Evolutionary conservation across 2,329 filamentous ascomycete species (phyloP), one percentile per base, ranked within the genome.

Genomic region (Arthrobotrys musiformis): DNA sequence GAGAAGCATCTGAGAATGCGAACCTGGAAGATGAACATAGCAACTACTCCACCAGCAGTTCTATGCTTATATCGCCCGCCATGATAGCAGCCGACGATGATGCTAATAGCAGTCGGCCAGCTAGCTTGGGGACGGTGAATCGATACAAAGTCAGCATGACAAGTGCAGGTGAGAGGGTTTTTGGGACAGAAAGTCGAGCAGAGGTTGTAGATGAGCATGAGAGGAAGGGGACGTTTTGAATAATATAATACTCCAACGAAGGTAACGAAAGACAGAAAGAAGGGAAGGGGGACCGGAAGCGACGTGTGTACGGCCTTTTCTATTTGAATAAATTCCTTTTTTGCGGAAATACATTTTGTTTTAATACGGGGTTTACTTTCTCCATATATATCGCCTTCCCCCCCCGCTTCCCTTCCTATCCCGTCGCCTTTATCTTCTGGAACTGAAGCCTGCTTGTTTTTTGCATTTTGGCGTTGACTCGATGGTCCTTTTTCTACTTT

Each of bases 141-240:
- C 64, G 72, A 44, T 54, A 76, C 61, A 70, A 68, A 33, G 64
- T 76, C 4, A 64, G 64, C 37, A 63, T 76, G 62, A 54, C 72
- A 17, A 76, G 54, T 42, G 26, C 54, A 11, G 70, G 70, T 22
- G 72, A 76, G 46, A 67, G 72, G 22, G 56, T 44, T 15, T 64
- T 76, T 17, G 72, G 72, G 26, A 70, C 72, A 17, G 72, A 76
- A 42, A 76, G 72, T 17, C 64, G 72, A 50, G 72, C 72, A n/a
- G 72, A 76, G 17, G 72, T 76, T 26, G 56, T 76, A 11, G 72
- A 76, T 37, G 72, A 76, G 42, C 28, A 50, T 4, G 46, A 50
- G 7, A 48, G 52, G 28, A 68, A 64, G n/a, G 44, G 54, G 15
- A 42, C 44, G n/a, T 42, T 52, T 37, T 75, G 52, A 46, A 58